Evolutionary conservation across 352 stramenopile genomes (phyloP).

Genomic region (Phytophthora pluvialis): DNA sequence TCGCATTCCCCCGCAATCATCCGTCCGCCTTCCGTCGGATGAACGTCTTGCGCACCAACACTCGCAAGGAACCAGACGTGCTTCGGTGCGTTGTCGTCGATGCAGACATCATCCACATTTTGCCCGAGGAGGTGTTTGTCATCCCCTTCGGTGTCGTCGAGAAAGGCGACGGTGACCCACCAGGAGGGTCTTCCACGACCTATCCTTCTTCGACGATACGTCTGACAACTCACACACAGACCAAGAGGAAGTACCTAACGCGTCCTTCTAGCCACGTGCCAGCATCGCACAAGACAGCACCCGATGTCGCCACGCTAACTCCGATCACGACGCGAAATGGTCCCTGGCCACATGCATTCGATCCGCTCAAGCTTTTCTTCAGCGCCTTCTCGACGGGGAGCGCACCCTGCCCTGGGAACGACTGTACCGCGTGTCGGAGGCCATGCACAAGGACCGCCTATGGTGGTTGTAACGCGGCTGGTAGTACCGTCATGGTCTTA

Average conservation of each 20-base stretch:
- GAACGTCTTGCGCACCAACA: conserved; percentile 2
- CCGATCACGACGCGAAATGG: neutral
- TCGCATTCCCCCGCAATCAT: neutral
- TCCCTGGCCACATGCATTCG: conserved; percentile 2
- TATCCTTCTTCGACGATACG: neutral
- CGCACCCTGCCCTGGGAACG: neutral
- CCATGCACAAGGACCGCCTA: neutral
- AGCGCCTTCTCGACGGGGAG: neutral
- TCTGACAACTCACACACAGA: neutral
- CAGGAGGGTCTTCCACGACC: neutral
- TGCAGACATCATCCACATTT: conserved; percentile 7
- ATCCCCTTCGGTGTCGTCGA: conserved; percentile 7
- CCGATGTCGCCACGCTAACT: neutral
- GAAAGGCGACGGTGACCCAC: conserved; percentile 10
- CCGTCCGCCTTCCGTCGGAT: neutral
- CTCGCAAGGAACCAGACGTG: conserved; percentile 7
- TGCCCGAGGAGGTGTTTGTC: conserved; percentile 1
- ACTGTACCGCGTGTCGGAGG: neutral
- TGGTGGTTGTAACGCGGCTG: too few species aligned
- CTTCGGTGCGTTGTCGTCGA: conserved; percentile 2
- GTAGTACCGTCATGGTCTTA: too few species aligned
- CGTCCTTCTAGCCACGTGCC: neutral
- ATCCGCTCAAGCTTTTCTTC: neutral
- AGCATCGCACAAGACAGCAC: conserved; percentile 8
- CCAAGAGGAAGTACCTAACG: neutral